Evolutionary conservation across 225 moss, liverwort and hornwort species (phyloP).

Genomic region (Polytrichum formosum): DNA sequence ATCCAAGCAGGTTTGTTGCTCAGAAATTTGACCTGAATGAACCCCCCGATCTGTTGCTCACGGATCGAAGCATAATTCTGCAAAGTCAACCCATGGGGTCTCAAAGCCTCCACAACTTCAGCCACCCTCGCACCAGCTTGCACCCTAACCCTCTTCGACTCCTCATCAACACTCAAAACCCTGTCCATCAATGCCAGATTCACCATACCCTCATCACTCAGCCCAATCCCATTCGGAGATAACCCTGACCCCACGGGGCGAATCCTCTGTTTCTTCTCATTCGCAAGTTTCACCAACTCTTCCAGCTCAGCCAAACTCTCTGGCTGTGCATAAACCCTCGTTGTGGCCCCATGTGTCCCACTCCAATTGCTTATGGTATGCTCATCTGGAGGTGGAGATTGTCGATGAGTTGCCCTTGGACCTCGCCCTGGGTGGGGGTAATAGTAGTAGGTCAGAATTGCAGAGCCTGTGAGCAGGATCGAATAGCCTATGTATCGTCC

Average conservation of each 20-base stretch:
- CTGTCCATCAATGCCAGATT: conserved; percentile 90
- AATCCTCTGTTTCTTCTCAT: conserved; percentile 65
- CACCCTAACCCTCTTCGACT: conserved; percentile 69
- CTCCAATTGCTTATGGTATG: conserved; percentile 90
- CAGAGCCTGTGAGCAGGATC: conserved; percentile 44
- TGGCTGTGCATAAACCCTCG: conserved; percentile 74
- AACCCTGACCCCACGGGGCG: conserved; percentile 93
- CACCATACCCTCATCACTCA: conserved; percentile 82
- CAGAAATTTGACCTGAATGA: conserved; percentile 66
- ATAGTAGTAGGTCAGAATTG: conserved; percentile 46
- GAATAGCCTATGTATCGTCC: conserved; percentile 50
- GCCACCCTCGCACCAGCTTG: conserved; percentile 92
- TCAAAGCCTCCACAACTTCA: conserved; percentile 78
- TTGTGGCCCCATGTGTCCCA: conserved; percentile 78
- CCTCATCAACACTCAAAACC: conserved; percentile 67
- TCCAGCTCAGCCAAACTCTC: conserved; percentile 83
- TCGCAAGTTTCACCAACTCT: conserved; percentile 49
- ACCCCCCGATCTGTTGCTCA: conserved; percentile 93
- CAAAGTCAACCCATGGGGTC: conserved; percentile 75
- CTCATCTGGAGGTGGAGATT: conserved; percentile 29
- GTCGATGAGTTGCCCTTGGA: conserved; percentile 8
- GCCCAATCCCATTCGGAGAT: conserved; percentile 87
- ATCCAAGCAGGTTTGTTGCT: too few species aligned
- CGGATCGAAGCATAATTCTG: conserved; percentile 96
- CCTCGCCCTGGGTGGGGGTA: conserved; percentile 43